These are phyloP conservation scores for Ceratocystis papillata DNA, from an alignment of 2,329 filamentous ascomycete species.

Conservation along the genomic window DNA sequence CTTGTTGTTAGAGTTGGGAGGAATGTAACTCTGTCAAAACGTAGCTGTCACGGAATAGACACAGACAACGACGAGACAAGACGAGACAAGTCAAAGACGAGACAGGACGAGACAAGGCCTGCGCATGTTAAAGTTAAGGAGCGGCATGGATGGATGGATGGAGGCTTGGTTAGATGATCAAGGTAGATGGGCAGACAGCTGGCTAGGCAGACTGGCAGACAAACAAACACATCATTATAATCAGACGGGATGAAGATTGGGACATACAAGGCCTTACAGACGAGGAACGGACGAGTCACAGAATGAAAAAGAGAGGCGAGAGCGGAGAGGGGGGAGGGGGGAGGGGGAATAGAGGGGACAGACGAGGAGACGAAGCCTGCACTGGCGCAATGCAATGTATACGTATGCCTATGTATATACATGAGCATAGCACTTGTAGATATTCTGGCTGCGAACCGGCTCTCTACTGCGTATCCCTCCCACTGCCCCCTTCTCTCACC, in stretches of 20 bases:
- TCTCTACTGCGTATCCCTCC: too few species aligned
- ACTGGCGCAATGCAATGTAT: background rate
- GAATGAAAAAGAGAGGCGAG: background rate
- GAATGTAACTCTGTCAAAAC: conserved; percentile 14
- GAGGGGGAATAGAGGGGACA: background rate
- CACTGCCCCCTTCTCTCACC: too few species aligned
- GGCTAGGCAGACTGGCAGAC: background rate
- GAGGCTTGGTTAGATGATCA: background rate
- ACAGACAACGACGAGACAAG: conserved; percentile 10
- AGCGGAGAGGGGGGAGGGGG: too few species aligned
- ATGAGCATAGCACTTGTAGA: background rate
- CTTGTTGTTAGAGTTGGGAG: conserved; percentile 12
- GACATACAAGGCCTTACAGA: background rate
- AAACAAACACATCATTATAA: background rate
- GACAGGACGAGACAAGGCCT: conserved; percentile 9
- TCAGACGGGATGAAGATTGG: conserved; percentile 7
- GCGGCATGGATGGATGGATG: background rate
- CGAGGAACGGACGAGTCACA: conserved; percentile 11
- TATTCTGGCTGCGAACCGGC: too few species aligned
- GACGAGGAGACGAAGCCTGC: background rate
- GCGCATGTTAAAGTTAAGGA: background rate
- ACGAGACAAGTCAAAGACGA: conserved; percentile 1
- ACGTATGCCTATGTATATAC: background rate
- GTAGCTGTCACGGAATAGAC: conserved; percentile 12
- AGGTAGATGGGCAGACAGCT: background rate